phyloP scores from a whole-genome alignment of 2,329 filamentous ascomycete species.

The Claviceps maximensis region DNA sequence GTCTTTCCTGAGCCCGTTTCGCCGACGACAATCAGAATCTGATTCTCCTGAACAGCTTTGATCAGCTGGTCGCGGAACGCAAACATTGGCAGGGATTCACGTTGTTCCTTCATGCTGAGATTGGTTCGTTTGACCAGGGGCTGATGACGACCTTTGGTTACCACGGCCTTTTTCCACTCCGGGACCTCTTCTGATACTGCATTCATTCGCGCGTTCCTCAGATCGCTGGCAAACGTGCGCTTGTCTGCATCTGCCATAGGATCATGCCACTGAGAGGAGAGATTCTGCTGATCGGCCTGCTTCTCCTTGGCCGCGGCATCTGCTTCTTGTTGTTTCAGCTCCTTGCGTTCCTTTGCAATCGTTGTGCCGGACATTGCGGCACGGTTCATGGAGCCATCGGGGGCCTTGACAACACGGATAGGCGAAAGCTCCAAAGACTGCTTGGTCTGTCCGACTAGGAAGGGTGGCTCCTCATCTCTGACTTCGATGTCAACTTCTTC shows the following conservation, averaged over 20 bases:
- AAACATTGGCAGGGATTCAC: constrained; percentile 79
- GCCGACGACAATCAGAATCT: constrained; percentile 89
- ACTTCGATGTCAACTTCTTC: constrained; percentile 97
- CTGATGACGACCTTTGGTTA: constrained; percentile 53
- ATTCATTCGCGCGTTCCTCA: constrained; percentile 54
- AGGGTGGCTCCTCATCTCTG: constrained; percentile 89
- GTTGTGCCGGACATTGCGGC: constrained; percentile 88
- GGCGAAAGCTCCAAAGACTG: constrained; percentile 90
- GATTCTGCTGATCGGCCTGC: constrained; percentile 60
- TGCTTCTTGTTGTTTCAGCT: constrained; percentile 76
- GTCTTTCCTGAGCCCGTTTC: constrained; percentile 97
- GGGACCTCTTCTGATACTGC: constrained; percentile 58
- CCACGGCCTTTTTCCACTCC: constrained; percentile 82
- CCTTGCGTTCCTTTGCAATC: constrained; percentile 78
- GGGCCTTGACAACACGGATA: constrained; percentile 92
- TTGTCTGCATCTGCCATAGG: constrained; percentile 83
- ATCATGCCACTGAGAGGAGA: constrained; percentile 89
- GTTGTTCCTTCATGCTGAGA: constrained; percentile 89
- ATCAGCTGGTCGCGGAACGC: constrained; percentile 80
- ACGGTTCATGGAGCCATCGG: constrained; percentile 93
- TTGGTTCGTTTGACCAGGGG: constrained; percentile 75
- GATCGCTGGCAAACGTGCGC: constrained; percentile 76
- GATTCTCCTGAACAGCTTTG: constrained; percentile 74
- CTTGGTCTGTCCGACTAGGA: constrained; percentile 90
- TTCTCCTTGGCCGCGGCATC: constrained; percentile 63